Base-by-base conservation (phyloP, 2,329 filamentous ascomycete species). In the Botrytis fabae region DNA sequence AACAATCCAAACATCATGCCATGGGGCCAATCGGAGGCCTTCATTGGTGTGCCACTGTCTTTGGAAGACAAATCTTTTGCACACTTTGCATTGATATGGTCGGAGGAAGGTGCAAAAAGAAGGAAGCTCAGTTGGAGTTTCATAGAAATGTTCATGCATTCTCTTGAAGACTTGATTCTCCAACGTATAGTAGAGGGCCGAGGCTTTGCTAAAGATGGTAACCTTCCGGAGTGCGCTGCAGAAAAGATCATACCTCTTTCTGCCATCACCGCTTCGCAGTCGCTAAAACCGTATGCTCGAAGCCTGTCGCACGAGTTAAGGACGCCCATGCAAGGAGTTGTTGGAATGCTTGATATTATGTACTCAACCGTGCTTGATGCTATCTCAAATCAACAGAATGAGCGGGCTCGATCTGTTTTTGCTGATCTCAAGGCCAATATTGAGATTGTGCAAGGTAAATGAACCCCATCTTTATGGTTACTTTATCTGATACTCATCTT, bases 341-440 rank as follows among this genome's bases (percentile, higher is more conserved):
- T 93, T 22, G 91, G 91, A 10, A 93, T 93, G 91, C 82, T 93
- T 61, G 91, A 93, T 81, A 89, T 93, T 74, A 93, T 93, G 90
- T 90, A 92, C 81, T 89, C 90, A 4, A 92, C 90, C 3, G 89
- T 93, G 3, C 85, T 91, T 73, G 91, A 93, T 79, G 89, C 89
- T 28, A 86, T 90, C 12, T 86, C 88, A 74, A 85, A 83, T 54
- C 85, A 88, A 74, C 81, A 82, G 16, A 85, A 88, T 74, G 79
- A 85, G 9, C 83, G 83, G 69, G 82, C 88, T 7, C 85, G 86
- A 44, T 82, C 84, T 73, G 84, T 92, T 61, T 90, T 93, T 75
- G 85, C 88, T 73, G 85, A 86, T 38, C 83, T 93, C 70, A 91
- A 89, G 79, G 87, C 88, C 74, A 91, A 91, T 76, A 93, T 93